Percentiles rank a stretch among this genome's conserved stretches.
phyloP scores from a whole-genome alignment of 345 rosid genomes.

The Boechera stricta region DNA sequence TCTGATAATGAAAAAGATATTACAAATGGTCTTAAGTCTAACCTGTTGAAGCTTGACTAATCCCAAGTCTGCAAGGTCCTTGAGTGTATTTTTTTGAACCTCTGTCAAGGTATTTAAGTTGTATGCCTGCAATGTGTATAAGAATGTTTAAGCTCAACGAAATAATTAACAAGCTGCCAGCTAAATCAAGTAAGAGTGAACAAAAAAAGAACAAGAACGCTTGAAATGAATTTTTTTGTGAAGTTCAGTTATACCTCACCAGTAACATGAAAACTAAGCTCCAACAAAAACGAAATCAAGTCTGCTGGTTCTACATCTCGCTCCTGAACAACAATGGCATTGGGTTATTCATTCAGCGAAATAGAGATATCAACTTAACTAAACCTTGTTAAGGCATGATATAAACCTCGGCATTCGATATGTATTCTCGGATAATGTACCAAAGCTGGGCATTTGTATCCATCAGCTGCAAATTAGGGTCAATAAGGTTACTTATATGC shows the following conservation, averaged over 20 bases:
- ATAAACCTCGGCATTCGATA: slow-evolving; percentile 86
- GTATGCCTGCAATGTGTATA: slow-evolving; percentile 65
- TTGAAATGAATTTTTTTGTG: background rate
- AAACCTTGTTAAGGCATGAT: slow-evolving; percentile 32
- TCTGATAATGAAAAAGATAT: slow-evolving; percentile 18
- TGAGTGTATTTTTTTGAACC: slow-evolving; percentile 63
- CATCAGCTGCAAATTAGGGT: slow-evolving; percentile 73
- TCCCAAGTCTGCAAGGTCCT: slow-evolving; percentile 96
- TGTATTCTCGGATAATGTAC: slow-evolving; percentile 97
- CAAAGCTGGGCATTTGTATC: slow-evolving; percentile 98
- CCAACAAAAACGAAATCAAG: slow-evolving; percentile 88
- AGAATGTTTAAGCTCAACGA: slow-evolving; percentile 12
- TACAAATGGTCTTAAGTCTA: slow-evolving; percentile 46
- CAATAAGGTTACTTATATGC: slow-evolving; percentile 35
- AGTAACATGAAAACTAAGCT: slow-evolving; percentile 93
- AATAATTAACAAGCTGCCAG: slow-evolving; percentile 20
- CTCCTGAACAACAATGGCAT: slow-evolving; percentile 62
- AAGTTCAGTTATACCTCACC: slow-evolving; percentile 68
- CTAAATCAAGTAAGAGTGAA: background rate
- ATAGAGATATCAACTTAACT: slow-evolving; percentile 25
- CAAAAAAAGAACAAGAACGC: slow-evolving; percentile 5
- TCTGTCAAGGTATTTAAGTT: slow-evolving; percentile 85
- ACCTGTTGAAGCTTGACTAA: slow-evolving; percentile 98
- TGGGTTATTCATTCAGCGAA: background rate
- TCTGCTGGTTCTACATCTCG: slow-evolving; percentile 84